A percentile compares a stretch with the other conserved stretches of the same genome.
These are phyloP conservation scores for Amanita thiersii DNA, from an alignment of 768 basidiomycete genomes.

Conservation along the genomic window DNA sequence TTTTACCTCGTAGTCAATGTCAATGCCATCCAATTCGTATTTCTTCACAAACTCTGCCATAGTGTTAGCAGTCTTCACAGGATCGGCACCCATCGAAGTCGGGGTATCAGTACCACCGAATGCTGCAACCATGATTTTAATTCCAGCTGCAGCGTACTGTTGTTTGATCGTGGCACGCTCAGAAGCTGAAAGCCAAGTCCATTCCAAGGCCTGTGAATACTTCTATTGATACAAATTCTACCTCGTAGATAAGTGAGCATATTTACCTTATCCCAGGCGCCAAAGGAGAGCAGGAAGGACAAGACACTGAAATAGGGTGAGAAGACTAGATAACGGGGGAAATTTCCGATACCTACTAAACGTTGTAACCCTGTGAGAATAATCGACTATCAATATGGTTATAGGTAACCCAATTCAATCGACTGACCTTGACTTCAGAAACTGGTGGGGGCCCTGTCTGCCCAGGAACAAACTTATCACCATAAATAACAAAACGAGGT, in stretches of 20 bases:
- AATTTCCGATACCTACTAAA: neutral
- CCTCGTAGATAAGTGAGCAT: neutral
- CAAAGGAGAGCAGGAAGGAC: neutral
- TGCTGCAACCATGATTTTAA: too few relatives aligned
- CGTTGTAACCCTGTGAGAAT: neutral
- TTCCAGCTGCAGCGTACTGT: too few relatives aligned
- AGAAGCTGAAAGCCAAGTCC: neutral
- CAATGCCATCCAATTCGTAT: too few relatives aligned
- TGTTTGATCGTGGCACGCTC: neutral
- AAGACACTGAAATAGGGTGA: neutral
- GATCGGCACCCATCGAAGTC: too few relatives aligned
- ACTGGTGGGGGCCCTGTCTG: neutral
- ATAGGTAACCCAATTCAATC: neutral
- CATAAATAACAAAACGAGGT: neutral
- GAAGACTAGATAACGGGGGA: neutral
- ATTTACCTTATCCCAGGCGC: neutral
- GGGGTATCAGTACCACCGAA: too few relatives aligned
- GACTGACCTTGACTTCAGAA: slow-evolving; percentile 1
- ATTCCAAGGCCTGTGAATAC: neutral
- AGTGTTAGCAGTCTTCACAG: too few relatives aligned
- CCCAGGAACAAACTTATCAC: neutral
- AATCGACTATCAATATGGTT: neutral
- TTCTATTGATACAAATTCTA: neutral
- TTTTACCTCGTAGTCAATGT: too few relatives aligned
- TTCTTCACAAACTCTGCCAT: too few relatives aligned